Evolutionary conservation across 2,329 filamentous ascomycete species (phyloP), one percentile per base, ranked within the genome.

Genomic region (Massarina eburnea): DNA sequence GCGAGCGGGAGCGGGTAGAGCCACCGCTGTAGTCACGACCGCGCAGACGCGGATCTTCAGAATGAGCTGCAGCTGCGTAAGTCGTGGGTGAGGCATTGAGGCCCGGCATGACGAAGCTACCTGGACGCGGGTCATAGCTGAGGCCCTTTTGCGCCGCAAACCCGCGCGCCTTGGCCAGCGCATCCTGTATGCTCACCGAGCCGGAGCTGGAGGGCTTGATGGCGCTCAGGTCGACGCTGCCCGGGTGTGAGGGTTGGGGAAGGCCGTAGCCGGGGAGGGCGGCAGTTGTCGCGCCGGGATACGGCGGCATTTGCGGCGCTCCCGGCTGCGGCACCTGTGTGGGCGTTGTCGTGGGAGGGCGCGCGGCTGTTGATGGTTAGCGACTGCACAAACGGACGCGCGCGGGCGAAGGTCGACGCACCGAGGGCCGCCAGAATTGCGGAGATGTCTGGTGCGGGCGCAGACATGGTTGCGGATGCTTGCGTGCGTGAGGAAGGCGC

Each of bases 171-270:
- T 91, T 89, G 30, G 90, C 88, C 59, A 95, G 85, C 39, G 89
- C 88, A 68, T 95, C 89, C 47, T 86, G 82, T 54, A 95, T 85
- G 70, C 85, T 92, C 58, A 95, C 85, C 17, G 86, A 89, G 47
- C 90, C 90, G 22, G 88, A 88, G 66, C 81, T 89, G 44, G 86
- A 80, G 4, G 90, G 89, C 61, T 88, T 87, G 64, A 94, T 89
- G 44, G 82, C 80, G 71, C 86, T 91, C 41, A 95, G 73, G 64
- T 95, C 89, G 52, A 95, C 77, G 58, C 82, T 91, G 40, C 89
- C 89, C 48, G 86, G 88, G 45, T 80, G 80, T 5, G 85, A 82
- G 2, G 88, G 88, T 56, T 84, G 84, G 3, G 87, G 86, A 22
- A 86, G 73, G 22, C 71, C 66, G 59, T 77, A 82, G 46, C 70